phyloP scores from a whole-genome alignment of 352 stramenopile species.

The Phytophthora tentaculata region DNA sequence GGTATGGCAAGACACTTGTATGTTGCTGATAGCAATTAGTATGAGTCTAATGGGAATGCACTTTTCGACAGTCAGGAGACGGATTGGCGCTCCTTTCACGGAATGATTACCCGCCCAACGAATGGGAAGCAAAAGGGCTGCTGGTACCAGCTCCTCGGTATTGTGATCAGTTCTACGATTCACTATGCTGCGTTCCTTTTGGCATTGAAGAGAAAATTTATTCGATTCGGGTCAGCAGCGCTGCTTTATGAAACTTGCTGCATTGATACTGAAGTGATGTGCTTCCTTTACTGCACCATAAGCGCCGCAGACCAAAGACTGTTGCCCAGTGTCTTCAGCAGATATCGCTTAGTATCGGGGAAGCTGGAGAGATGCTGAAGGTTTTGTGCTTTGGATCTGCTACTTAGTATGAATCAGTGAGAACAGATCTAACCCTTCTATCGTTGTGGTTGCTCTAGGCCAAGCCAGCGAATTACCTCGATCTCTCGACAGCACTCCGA shows the following conservation, averaged over 20 bases:
- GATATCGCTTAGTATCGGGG: constrained; percentile 12
- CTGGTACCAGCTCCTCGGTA: constrained; percentile 56
- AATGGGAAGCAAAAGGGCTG: constrained; percentile 67
- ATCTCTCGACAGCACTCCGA: constrained; percentile 50
- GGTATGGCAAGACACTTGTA: constrained; percentile 40
- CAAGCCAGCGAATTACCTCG: constrained; percentile 55
- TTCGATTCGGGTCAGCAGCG: constrained; percentile 42
- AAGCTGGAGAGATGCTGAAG: constrained; percentile 40
- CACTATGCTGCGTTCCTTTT: constrained; percentile 45
- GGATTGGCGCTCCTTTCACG: constrained; percentile 65
- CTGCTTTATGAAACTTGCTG: no score
- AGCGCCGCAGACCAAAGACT: constrained; percentile 28
- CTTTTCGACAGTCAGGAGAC: constrained; percentile 39
- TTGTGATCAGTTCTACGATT: constrained; percentile 58
- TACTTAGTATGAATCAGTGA: neutral
- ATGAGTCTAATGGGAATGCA: neutral
- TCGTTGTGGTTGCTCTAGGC: constrained; percentile 20
- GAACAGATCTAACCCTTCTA: neutral
- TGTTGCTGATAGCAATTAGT: neutral
- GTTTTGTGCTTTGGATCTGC: constrained; percentile 19
- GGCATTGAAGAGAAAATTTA: constrained; percentile 72
- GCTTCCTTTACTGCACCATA: constrained; percentile 17
- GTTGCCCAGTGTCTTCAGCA: constrained; percentile 36
- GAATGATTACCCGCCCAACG: constrained; percentile 42
- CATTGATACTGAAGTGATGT: no score